Conservation (phyloP, 2,329 filamentous ascomycete genomes). For the Hypoxylon sp. region DNA sequence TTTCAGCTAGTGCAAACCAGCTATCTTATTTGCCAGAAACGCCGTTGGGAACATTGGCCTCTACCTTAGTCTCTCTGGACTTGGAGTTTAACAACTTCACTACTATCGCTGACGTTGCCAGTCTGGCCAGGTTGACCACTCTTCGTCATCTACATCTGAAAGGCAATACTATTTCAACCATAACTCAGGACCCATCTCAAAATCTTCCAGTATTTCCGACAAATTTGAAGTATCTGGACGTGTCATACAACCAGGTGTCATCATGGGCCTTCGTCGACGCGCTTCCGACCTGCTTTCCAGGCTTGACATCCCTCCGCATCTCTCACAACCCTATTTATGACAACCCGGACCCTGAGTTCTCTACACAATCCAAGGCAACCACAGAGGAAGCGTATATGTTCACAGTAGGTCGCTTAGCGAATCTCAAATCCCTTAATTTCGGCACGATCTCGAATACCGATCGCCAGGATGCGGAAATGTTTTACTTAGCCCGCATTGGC, state of each 20-base stretch:
- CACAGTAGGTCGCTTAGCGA: conserved; percentile 80
- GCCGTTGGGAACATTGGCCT: conserved; percentile 59
- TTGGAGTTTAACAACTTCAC: conserved; percentile 81
- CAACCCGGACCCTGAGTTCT: conserved; percentile 59
- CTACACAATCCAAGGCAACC: conserved; percentile 52
- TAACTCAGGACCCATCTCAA: conserved; percentile 53
- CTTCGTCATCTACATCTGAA: conserved; percentile 79
- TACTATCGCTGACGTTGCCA: conserved; percentile 69
- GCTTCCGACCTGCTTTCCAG: conserved; percentile 78
- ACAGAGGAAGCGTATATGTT: conserved; percentile 92
- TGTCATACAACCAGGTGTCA: conserved; percentile 79
- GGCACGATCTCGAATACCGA: conserved; percentile 79
- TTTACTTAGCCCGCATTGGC: conserved; percentile 89
- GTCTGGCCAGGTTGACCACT: conserved; percentile 65
- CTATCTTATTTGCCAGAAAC: conserved; percentile 66
- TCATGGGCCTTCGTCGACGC: conserved; percentile 82
- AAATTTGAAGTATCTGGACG: conserved; percentile 75
- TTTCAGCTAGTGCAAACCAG: conserved; percentile 72
- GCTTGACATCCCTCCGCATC: conserved; percentile 81
- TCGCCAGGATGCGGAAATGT: conserved; percentile 89
- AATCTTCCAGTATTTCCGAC: conserved; percentile 65
- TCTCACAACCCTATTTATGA: conserved; percentile 89
- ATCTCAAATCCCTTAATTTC: conserved; percentile 80
- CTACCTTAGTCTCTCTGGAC: conserved; percentile 73
- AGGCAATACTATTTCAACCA: conserved; percentile 76